These are phyloP conservation scores for Eleusine coracana DNA, from an alignment of 176 grass and related monocot genomes.

Conservation along the genomic window DNA sequence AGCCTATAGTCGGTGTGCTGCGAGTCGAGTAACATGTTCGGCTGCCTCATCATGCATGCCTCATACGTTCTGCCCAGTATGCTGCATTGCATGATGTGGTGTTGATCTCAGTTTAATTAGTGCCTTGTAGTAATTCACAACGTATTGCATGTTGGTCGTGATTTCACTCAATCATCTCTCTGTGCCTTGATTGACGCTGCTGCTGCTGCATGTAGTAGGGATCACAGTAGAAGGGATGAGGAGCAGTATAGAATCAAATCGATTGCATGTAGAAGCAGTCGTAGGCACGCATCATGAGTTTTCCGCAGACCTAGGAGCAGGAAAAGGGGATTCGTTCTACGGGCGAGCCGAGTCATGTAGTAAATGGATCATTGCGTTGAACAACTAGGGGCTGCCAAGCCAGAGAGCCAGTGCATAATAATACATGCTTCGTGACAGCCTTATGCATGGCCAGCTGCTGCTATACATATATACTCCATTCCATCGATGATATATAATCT, in stretches of 20 bases:
- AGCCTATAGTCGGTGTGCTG: too few relatives aligned
- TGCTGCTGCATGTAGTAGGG: not conserved
- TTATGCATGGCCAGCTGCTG: conserved; percentile 43
- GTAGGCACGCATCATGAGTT: conserved; percentile 17
- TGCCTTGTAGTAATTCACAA: conserved; percentile 5
- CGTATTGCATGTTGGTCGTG: not conserved
- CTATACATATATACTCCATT: not conserved
- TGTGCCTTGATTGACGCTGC: conserved; percentile 7
- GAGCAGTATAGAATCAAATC: not conserved
- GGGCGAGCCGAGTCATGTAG: not conserved
- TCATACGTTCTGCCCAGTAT: not conserved
- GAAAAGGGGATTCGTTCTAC: not conserved
- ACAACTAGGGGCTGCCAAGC: not conserved
- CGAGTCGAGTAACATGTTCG: too few relatives aligned
- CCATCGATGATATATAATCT: not conserved
- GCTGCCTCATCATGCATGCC: not conserved
- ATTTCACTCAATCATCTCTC: not conserved
- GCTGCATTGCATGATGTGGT: not conserved
- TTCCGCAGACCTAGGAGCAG: conserved; percentile 40
- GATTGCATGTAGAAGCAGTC: not conserved
- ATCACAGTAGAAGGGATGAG: too few relatives aligned
- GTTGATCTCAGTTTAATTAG: not conserved
- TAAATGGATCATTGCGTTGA: not conserved
- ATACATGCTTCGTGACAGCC: not conserved
- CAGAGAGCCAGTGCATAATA: not conserved